phyloP scores from a whole-genome alignment of 768 basidiomycete genomes.

The Cyclocybe aegerita region DNA sequence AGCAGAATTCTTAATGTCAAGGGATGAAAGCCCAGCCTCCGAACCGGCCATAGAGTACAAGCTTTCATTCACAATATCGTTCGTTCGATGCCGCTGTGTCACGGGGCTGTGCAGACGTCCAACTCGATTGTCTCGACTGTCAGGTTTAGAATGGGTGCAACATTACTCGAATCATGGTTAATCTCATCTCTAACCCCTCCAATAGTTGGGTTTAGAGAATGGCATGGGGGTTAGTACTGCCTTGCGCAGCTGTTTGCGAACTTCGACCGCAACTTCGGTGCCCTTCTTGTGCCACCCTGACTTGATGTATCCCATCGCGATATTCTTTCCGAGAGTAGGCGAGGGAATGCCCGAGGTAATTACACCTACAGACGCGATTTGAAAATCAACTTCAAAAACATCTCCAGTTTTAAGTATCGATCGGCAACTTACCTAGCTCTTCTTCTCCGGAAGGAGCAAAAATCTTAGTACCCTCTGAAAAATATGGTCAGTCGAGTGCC shows the following conservation, averaged over 20 bases:
- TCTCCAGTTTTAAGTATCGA: constrained; percentile 6
- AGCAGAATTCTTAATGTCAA: too few relatives aligned
- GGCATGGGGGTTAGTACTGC: constrained; percentile 84
- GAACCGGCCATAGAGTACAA: too few relatives aligned
- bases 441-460: constrained; percentile 54
- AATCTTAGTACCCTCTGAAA: constrained; percentile 76
- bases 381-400: constrained; percentile 5
- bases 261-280: constrained; percentile 80
- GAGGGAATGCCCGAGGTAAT: constrained; percentile 97
- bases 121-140: background rate
- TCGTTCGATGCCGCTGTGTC: too few relatives aligned
- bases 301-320: constrained; percentile 87
- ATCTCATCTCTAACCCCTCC: constrained; percentile 44
- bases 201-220: constrained; percentile 83
- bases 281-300: constrained; percentile 89
- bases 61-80: too few relatives aligned
- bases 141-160: too few relatives aligned
- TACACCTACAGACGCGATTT: constrained; percentile 39
- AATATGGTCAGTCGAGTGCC: background rate
- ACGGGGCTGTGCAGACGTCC: background rate
- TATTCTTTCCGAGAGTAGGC: constrained; percentile 85
- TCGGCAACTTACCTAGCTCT: constrained; percentile 55
- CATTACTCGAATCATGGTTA: background rate
- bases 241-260: constrained; percentile 76
- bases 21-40: too few relatives aligned